These are phyloP conservation scores for Wallemia ichthyophaga DNA, from an alignment of 1,284 basidiomycete species.

Conservation along the genomic window DNA sequence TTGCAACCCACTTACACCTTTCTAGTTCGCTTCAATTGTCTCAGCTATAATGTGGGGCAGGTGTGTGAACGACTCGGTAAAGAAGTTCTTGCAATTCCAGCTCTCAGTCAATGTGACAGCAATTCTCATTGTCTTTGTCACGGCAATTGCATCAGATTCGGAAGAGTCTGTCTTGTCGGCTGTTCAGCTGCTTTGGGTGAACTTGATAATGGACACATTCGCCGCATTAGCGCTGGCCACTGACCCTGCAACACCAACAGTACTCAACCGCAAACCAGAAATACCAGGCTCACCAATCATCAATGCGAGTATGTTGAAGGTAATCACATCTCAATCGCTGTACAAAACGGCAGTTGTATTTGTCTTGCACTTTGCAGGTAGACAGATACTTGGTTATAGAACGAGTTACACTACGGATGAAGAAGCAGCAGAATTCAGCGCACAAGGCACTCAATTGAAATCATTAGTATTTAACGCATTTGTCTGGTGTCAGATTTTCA, in stretches of 20 bases:
- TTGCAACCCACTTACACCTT: background rate
- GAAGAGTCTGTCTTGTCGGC: constrained; percentile 70
- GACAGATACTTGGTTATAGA: constrained; percentile 31
- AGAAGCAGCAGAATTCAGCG: constrained; percentile 15
- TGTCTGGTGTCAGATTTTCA: constrained; percentile 83
- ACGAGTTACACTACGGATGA: constrained; percentile 14
- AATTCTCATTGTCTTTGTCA: constrained; percentile 72
- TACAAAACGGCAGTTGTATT: constrained; percentile 67
- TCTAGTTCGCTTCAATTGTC: constrained; percentile 68
- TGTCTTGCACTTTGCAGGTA: constrained; percentile 62
- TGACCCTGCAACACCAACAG: constrained; percentile 52
- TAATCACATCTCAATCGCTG: constrained; percentile 62
- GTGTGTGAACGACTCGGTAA: constrained; percentile 86
- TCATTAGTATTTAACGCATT: constrained; percentile 89
- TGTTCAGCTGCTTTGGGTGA: constrained; percentile 89
- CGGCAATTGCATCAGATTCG: constrained; percentile 44
- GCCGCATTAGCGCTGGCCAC: constrained; percentile 89
- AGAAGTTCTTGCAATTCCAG: constrained; percentile 96
- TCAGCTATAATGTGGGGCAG: constrained; percentile 97
- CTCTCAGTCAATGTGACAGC: constrained; percentile 87
- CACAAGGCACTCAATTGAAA: constrained; percentile 28
- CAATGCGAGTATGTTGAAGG: constrained; percentile 73
- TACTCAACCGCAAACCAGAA: constrained; percentile 73
- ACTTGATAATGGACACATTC: constrained; percentile 44
- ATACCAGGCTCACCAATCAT: constrained; percentile 63